A percentile compares a stretch with the other conserved stretches of the same genome.
These are phyloP conservation scores for Ziziphus jujuba DNA, from an alignment of 306 rosid genomes.

Conservation along the genomic window DNA sequence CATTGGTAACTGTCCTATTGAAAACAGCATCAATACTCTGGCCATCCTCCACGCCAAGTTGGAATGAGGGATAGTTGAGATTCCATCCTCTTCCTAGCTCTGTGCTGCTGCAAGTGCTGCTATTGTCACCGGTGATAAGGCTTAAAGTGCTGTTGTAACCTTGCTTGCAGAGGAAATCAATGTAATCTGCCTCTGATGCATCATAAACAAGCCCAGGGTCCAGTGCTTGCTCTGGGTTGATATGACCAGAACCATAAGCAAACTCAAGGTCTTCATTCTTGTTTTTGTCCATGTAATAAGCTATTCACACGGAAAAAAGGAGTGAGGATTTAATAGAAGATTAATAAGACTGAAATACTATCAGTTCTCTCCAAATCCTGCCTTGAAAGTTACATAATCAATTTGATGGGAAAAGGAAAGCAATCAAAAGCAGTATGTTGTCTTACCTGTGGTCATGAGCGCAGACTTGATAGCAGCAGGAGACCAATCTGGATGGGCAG, in stretches of 20 bases:
- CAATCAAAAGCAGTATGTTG: neutral
- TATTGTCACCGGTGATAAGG: slow-evolving; percentile 28
- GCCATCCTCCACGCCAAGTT: slow-evolving; percentile 29
- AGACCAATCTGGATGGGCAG: slow-evolving; percentile 34
- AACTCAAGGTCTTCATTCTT: slow-evolving; percentile 32
- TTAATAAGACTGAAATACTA: no score
- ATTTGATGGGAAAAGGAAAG: neutral
- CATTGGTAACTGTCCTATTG: slow-evolving; percentile 30
- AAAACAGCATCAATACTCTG: slow-evolving; percentile 9
- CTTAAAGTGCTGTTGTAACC: slow-evolving; percentile 31
- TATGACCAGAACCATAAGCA: slow-evolving; percentile 36
- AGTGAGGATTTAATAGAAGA: neutral
- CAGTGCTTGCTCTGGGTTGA: slow-evolving; percentile 21
- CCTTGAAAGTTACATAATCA: no score
- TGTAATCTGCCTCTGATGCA: slow-evolving; percentile 12
- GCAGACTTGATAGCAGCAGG: slow-evolving; percentile 38
- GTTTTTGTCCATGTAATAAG: slow-evolving; percentile 23
- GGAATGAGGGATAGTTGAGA: slow-evolving; percentile 36
- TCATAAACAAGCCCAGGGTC: slow-evolving; percentile 29
- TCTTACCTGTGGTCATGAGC: slow-evolving; percentile 35
- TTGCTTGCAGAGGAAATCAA: slow-evolving; percentile 28
- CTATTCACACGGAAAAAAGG: slow-evolving; percentile 8
- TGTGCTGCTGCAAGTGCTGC: slow-evolving; percentile 18
- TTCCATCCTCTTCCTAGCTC: slow-evolving; percentile 29
- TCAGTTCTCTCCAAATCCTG: no score